These are phyloP conservation scores for Fusarium temperatum DNA, from an alignment of 2,329 filamentous ascomycete species.

Conservation along the genomic window DNA sequence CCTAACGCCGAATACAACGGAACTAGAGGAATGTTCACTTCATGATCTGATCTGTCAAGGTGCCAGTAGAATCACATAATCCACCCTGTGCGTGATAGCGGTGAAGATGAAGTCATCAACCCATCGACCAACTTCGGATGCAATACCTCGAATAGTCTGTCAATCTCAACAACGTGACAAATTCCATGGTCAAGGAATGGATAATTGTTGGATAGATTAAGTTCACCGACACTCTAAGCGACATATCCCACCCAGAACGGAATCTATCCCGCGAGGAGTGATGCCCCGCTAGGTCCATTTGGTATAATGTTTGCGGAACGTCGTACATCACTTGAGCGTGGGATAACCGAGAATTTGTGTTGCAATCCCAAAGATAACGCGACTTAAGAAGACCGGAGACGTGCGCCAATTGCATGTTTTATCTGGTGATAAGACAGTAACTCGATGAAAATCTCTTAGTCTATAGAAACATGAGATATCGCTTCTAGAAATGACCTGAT, in stretches of 20 bases:
- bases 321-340: neutral
- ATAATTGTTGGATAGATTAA: neutral
- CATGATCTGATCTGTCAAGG: neutral
- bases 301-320: neutral
- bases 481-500: constrained; percentile 14
- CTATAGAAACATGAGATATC: neutral
- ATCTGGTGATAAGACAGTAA: neutral
- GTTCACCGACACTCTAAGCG: neutral
- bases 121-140: neutral
- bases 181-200: neutral
- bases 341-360: neutral
- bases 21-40: neutral
- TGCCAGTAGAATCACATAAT: neutral
- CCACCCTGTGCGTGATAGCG: neutral
- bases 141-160: neutral
- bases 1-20: accelerated
- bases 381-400: neutral
- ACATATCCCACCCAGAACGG: neutral
- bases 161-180: neutral
- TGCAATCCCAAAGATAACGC: neutral
- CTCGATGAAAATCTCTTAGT: neutral
- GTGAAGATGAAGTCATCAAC: neutral
- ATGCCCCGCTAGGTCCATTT: neutral
- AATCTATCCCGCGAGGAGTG: neutral
- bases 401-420: constrained; percentile 47